Percentiles rank a stretch among this genome's conserved stretches.
Conservation (phyloP, 257 asterid species). For the Solanum sparsipilum region DNA sequence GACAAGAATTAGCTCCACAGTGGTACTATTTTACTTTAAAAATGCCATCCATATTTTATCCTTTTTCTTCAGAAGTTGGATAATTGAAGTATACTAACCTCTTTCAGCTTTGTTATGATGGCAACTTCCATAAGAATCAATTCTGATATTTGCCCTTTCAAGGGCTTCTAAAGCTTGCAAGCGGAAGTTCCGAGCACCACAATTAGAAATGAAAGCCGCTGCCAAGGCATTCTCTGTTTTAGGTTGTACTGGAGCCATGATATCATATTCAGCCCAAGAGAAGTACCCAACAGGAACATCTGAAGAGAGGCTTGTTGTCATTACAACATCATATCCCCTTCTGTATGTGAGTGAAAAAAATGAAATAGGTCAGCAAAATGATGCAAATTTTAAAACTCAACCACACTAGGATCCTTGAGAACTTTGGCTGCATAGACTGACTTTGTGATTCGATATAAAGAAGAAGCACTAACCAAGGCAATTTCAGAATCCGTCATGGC, state of each 20-base stretch:
- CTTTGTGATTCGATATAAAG: neutral
- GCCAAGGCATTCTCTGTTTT: slow-evolving; percentile 71
- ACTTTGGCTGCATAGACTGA: neutral
- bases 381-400: neutral
- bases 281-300: slow-evolving; percentile 99
- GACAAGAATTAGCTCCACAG: neutral
- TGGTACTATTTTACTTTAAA: neutral
- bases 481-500: neutral
- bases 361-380: neutral
- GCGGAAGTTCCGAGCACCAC: slow-evolving; percentile 88
- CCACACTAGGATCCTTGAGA: neutral
- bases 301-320: slow-evolving; percentile 98
- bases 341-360: slow-evolving; percentile 16
- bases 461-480: neutral
- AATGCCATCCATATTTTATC: neutral
- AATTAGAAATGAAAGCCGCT: slow-evolving; percentile 96
- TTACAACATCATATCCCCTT: slow-evolving; percentile 68
- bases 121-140: slow-evolving; percentile 92
- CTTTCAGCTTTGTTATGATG: slow-evolving; percentile 69
- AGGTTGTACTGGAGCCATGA: slow-evolving; percentile 89
- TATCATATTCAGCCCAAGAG: slow-evolving; percentile 95
- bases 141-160: slow-evolving; percentile 54
- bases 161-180: slow-evolving; percentile 79
- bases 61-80: neutral
- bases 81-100: slow-evolving; percentile 30